phyloP scores from a whole-genome alignment of 2,329 filamentous ascomycete species.

The Xenoacremonium recifei region DNA sequence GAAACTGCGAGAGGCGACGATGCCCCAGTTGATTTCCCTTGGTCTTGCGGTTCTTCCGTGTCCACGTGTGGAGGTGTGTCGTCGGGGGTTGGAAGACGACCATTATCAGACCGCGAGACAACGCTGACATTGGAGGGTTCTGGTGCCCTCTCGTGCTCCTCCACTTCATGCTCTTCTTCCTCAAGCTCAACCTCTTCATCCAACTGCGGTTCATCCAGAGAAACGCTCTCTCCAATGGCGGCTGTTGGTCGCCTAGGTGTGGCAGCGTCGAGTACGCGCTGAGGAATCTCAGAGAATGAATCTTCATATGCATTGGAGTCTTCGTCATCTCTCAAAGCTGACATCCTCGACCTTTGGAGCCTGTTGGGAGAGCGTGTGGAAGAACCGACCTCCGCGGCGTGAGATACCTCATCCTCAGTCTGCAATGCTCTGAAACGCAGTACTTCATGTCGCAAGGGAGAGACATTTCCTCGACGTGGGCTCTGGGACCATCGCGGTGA shows the following conservation, averaged over 20 bases:
- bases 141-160: conserved; percentile 6
- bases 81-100: conserved; percentile 52
- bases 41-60: conserved; percentile 13
- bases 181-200: conserved; percentile 1
- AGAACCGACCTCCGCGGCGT: too few relatives aligned
- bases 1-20: conserved; percentile 9
- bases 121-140: conserved; percentile 28
- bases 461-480: conserved; percentile 29
- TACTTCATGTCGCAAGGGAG: conserved; percentile 34
- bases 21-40: conserved; percentile 17
- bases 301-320: conserved; percentile 46
- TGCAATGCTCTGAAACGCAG: conserved; percentile 28
- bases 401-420: conserved; percentile 12
- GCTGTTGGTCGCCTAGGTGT: conserved; percentile 35
- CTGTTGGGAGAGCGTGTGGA: conserved; percentile 7
- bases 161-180: conserved; percentile 3
- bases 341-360: conserved; percentile 5
- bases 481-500: conserved; percentile 33
- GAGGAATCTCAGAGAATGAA: conserved; percentile 57
- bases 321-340: conserved; percentile 21
- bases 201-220: conserved; percentile 10
- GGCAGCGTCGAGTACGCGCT: conserved; percentile 48
- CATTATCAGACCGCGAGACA: conserved; percentile 38
- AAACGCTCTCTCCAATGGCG: conserved; percentile 1
- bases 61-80: conserved; percentile 44